These are phyloP conservation scores for Mortierella sp. DNA, from an alignment of 371 early-diverging fungal genomes.

Conservation along the genomic window DNA sequence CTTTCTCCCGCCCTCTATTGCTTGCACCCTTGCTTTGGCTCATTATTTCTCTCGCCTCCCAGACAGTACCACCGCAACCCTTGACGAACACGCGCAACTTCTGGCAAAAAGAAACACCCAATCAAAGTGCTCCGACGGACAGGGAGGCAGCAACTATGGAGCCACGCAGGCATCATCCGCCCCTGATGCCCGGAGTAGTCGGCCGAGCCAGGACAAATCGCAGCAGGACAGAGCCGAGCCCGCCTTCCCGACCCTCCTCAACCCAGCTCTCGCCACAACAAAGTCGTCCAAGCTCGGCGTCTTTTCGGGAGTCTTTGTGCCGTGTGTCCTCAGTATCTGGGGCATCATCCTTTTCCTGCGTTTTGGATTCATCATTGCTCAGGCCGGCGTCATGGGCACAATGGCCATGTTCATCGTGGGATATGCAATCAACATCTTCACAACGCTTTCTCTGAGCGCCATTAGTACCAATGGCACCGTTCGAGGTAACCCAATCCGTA, in stretches of 20 bases:
- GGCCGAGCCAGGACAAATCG: background rate
- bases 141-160: background rate
- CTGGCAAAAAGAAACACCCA: conserved; percentile 14
- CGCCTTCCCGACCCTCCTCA: conserved; percentile 44
- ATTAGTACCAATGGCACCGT: conserved; percentile 81
- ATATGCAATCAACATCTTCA: conserved; percentile 69
- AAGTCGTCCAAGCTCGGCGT: conserved; percentile 67
- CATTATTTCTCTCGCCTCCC: background rate
- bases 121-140: background rate
- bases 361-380: conserved; percentile 72
- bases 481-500: conserved; percentile 49
- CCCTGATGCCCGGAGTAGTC: background rate
- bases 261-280: conserved; percentile 44
- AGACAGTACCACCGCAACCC: background rate
- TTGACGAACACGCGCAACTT: conserved; percentile 23
- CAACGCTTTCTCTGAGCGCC: conserved; percentile 78
- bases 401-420: conserved; percentile 68
- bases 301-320: conserved; percentile 75
- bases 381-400: conserved; percentile 71
- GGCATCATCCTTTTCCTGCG: conserved; percentile 75
- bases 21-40: conserved; percentile 1
- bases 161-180: background rate
- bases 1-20: background rate
- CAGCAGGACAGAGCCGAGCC: conserved; percentile 16
- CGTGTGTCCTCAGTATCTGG: conserved; percentile 72